Evolutionary conservation across 192 early-diverging fungal species (phyloP).

Genomic region (Linnemannia hyalina): DNA sequence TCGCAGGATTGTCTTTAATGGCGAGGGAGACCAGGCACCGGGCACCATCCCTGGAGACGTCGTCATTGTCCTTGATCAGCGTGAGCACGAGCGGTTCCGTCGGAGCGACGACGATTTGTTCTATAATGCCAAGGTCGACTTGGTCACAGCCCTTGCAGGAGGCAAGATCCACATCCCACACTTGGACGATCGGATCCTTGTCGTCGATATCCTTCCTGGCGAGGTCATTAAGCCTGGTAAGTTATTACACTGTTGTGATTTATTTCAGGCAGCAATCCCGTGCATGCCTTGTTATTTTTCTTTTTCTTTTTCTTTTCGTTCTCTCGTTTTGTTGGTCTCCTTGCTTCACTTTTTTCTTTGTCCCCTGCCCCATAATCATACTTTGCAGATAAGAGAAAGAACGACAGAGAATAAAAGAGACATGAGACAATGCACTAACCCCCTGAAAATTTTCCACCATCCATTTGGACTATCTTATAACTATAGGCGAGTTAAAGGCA

Average conservation of each 20-base stretch:
- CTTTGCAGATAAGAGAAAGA: neutral
- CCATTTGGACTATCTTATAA: neutral
- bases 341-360: neutral
- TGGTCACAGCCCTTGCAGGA: constrained; percentile 94
- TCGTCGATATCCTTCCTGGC: constrained; percentile 91
- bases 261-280: neutral
- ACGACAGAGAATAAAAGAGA: neutral
- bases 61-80: constrained; percentile 95
- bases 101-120: constrained; percentile 91
- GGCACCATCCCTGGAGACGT: constrained; percentile 94
- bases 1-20: constrained; percentile 92
- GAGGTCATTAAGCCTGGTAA: constrained; percentile 92
- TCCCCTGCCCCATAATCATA: constrained; percentile 1
- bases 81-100: constrained; percentile 90
- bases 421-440: constrained; percentile 1
- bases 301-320: neutral
- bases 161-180: constrained; percentile 92
- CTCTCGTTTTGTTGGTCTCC: neutral
- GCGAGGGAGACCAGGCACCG: constrained; percentile 96
- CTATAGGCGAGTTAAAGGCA: constrained; percentile 76
- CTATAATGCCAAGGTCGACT: constrained; percentile 90
- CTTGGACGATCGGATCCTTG: constrained; percentile 89
- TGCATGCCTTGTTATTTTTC: neutral
- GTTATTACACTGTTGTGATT: neutral
- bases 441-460: neutral